Evolutionary conservation across 768 basidiomycete genomes (phyloP).

Genomic region (Pleurotus giganteus): DNA sequence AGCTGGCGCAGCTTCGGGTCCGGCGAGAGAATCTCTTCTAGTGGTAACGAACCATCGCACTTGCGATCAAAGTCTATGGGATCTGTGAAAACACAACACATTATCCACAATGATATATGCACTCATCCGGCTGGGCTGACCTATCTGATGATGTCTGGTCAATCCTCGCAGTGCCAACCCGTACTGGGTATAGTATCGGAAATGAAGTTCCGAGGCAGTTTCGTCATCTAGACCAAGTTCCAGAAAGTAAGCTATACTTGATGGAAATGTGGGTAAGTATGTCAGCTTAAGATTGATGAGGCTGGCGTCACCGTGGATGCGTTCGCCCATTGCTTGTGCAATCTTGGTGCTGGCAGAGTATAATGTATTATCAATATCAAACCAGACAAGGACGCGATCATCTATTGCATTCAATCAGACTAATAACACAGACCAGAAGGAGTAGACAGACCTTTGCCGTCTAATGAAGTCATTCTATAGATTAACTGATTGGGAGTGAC

Average conservation of each 20-base stretch:
- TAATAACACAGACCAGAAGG: no score
- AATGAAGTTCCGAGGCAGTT: conserved; percentile 68
- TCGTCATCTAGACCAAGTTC: conserved; percentile 64
- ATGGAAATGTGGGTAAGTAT: not conserved
- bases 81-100: conserved; percentile 38
- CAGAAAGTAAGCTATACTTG: conserved; percentile 66
- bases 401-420: conserved; percentile 35
- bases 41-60: conserved; percentile 81
- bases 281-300: not conserved
- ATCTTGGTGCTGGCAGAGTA: conserved; percentile 78
- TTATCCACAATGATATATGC: no score
- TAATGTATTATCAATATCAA: conserved; percentile 88
- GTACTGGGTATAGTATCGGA: conserved; percentile 74
- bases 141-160: conserved; percentile 71
- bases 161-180: conserved; percentile 83
- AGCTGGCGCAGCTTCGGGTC: conserved; percentile 61
- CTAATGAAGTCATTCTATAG: no score
- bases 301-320: conserved; percentile 60
- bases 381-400: conserved; percentile 65
- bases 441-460: not conserved
- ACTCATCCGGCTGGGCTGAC: conserved; percentile 39
- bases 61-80: conserved; percentile 81
- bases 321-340: conserved; percentile 73
- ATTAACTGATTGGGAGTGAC: not conserved
- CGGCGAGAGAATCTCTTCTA: conserved; percentile 75